A percentile compares a stretch with the other conserved stretches of the same genome.
These are phyloP conservation scores for Chaetomium globosum DNA, from an alignment of 2,329 filamentous ascomycete species.

Conservation along the genomic window DNA sequence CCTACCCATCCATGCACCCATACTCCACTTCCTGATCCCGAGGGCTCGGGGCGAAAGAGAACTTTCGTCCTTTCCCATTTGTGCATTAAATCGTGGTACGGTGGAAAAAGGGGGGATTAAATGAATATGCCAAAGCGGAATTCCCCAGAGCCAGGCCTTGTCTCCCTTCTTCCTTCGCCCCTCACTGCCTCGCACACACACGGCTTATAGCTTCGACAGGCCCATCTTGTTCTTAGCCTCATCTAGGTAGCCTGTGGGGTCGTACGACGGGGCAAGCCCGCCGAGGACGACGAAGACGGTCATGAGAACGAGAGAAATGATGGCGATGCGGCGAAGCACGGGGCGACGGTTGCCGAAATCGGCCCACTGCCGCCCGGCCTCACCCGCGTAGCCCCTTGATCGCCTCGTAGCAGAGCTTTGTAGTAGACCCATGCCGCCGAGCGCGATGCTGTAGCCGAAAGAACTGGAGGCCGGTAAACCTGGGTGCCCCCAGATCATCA, in stretches of 20 bases:
- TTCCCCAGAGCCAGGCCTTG: conserved; percentile 14
- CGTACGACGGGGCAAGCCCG: conserved; percentile 64
- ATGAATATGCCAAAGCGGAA: conserved; percentile 19
- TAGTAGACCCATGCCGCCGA: conserved; percentile 79
- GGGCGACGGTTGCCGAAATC: conserved; percentile 81
- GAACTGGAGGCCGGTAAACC: conserved; percentile 72
- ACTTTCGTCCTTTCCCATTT: background rate
- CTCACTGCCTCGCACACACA: background rate
- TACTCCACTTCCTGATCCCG: background rate
- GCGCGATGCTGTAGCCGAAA: conserved; percentile 84
- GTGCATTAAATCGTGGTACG: conserved; percentile 25
- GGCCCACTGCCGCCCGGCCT: conserved; percentile 77
- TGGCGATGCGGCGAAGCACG: conserved; percentile 73
- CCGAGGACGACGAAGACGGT: conserved; percentile 71
- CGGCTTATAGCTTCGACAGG: conserved; percentile 38
- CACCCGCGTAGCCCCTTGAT: conserved; percentile 76
- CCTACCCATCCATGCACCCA: background rate
- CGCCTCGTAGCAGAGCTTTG: conserved; percentile 82
- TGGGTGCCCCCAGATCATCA: conserved; percentile 80
- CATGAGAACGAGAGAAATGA: conserved; percentile 66
- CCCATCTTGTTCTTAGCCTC: conserved; percentile 56
- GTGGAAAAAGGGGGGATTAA: conserved; percentile 15
- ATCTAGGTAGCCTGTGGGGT: conserved; percentile 53
- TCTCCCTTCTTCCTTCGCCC: conserved; percentile 16
- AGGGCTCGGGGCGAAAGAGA: background rate